Percentiles rank a stretch among this genome's conserved stretches.
phyloP scores from a whole-genome alignment of 176 grass and related monocot species.

The Triticum timopheevii region DNA sequence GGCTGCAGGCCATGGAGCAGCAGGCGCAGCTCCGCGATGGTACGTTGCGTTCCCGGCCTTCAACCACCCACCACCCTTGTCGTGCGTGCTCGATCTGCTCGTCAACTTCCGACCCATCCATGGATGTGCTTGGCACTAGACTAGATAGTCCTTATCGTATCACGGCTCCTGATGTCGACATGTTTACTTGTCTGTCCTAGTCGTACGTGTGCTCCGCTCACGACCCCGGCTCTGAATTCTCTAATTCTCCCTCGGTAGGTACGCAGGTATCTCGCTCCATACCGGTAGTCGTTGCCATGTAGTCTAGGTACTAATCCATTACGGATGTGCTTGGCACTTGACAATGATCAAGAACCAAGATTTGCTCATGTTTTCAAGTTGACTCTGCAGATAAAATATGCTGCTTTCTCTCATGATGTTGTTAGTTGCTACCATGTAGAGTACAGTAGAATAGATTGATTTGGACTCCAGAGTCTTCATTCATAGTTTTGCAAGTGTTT shows the following conservation, averaged over 20 bases:
- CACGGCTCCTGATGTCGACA: slow-evolving; percentile 23
- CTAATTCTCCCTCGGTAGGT: slow-evolving; percentile 7
- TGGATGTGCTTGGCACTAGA: slow-evolving; percentile 30
- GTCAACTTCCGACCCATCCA: slow-evolving; percentile 26
- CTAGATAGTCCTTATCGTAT: background rate
- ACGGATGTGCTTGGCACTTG: slow-evolving; percentile 25
- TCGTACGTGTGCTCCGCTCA: slow-evolving; percentile 24
- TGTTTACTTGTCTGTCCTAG: slow-evolving; percentile 20
- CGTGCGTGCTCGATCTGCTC: background rate
- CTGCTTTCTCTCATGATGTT: background rate
- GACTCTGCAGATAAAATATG: background rate
- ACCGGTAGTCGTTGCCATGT: slow-evolving; percentile 45
- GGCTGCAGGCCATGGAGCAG: slow-evolving; percentile 94
- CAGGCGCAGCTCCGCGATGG: slow-evolving; percentile 89
- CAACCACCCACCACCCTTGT: background rate
- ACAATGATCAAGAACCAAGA: slow-evolving; percentile 22
- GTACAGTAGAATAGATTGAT: background rate
- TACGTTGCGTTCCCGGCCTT: slow-evolving; percentile 32
- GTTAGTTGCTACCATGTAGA: background rate
- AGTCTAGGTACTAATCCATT: background rate
- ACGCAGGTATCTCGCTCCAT: background rate
- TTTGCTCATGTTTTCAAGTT: slow-evolving; percentile 10
- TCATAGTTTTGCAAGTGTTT: background rate
- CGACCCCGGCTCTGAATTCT: slow-evolving; percentile 4
- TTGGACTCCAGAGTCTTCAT: background rate